phyloP scores from a whole-genome alignment of 768 basidiomycete genomes.

The Tulasnella sp. region DNA sequence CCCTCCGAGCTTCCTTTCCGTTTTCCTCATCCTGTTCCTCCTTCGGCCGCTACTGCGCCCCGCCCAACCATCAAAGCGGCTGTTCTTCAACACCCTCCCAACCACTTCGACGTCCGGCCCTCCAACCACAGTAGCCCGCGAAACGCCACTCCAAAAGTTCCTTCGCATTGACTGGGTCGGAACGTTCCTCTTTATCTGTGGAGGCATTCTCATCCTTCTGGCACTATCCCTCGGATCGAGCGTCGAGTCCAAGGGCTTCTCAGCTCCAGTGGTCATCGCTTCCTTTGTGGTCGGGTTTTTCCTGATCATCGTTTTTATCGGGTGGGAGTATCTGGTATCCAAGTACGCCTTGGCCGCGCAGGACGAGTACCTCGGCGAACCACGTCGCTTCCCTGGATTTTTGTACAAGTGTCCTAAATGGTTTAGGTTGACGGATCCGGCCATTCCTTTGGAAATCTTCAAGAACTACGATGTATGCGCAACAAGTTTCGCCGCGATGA shows the following conservation, averaged over 20 bases:
- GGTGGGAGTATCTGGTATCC: conserved; percentile 41
- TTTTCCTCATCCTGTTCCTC: conserved; percentile 37
- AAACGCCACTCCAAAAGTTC: conserved; percentile 27
- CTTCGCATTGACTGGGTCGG: conserved; percentile 43
- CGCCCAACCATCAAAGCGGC: conserved; percentile 20
- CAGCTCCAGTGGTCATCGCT: conserved; percentile 38
- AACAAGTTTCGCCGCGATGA: conserved; percentile 35
- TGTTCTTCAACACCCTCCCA: neutral
- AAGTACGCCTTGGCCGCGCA: conserved; percentile 13
- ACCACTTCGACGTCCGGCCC: conserved; percentile 20
- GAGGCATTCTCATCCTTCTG: conserved; percentile 42
- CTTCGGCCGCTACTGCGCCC: conserved; percentile 29
- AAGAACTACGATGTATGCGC: conserved; percentile 38
- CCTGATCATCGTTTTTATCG: conserved; percentile 34
- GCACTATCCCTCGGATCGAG: conserved; percentile 46
- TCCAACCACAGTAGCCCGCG: neutral
- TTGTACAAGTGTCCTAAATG: conserved; percentile 17
- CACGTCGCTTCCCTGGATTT: neutral
- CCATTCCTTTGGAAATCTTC: conserved; percentile 45
- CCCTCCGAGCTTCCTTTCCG: conserved; percentile 34
- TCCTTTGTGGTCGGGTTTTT: conserved; percentile 42
- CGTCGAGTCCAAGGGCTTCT: conserved; percentile 34
- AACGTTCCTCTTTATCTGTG: conserved; percentile 37
- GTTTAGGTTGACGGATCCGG: conserved; percentile 32
- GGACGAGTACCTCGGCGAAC: neutral